Base-by-base conservation (phyloP, 345 rosid genomes). In the Jatropha curcas region DNA sequence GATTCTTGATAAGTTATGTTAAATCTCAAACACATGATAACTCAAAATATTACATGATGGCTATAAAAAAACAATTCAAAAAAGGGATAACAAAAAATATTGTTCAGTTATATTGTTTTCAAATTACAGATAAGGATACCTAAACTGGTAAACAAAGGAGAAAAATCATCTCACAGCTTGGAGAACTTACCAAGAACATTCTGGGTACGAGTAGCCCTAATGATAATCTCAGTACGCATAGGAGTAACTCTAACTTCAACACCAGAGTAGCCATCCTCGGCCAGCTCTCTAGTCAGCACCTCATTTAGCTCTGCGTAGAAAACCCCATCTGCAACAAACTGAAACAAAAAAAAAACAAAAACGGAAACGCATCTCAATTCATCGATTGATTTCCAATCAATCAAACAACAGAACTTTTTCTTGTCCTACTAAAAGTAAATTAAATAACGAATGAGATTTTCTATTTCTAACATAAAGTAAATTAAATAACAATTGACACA, bases 161-260 rank as follows among this genome's bases (percentile, higher is more conserved):
- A 66, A 27, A 28, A 37, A 4, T n/a, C 14, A 43, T 0, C n/a
- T n/a, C n/a, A 12, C 16, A 74, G 16, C 30, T 2, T 0, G 0
- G 17, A 1, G 30, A 7, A 20, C 7, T 28, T 50, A 81, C 84
- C 79, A 24, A 81, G 77, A 55, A 81, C 81, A 24, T 74, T 77
- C 35, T 77, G 84, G 9, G 79, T 70, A 12, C 79, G 74, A 45
- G 84, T 81, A 27, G 84, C 84, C 46, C 81, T 52, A 67, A 77
- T 81, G 78, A 81, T 73, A 61, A 81, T 81, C 64, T 81, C 84
- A 10, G 84, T 77, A 5, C 76, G 70, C 84, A 77, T 70, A 0
- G 84, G 84, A 3, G 79, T 74, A 39, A 77, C 76, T 76, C 81
- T 70, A 74, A 81, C 79, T 57, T 77, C 84, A 1, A 81, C 79